A percentile compares a stretch with the other conserved stretches of the same genome.
Evolutionary conservation across 1,284 basidiomycete species (phyloP).

Genomic region (Flammula alnicola): DNA sequence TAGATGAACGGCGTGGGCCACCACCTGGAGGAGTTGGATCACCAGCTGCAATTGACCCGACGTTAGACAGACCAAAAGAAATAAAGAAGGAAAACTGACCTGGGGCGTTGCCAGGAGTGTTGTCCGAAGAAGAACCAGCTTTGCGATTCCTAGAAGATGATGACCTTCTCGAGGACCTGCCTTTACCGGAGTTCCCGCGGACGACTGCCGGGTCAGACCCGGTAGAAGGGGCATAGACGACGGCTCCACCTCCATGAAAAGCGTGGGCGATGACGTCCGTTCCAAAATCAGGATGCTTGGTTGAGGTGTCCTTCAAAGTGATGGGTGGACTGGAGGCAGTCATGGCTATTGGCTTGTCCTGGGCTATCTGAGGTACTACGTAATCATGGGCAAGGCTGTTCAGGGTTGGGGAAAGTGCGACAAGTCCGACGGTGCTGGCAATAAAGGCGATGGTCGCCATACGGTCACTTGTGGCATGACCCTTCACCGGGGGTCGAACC

Average conservation of each 20-base stretch:
- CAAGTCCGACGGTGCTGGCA: neutral
- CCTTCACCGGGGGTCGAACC: neutral
- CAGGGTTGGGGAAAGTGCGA: neutral
- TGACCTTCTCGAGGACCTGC: neutral
- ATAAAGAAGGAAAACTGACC: no score
- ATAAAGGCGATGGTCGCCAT: neutral
- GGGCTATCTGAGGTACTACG: neutral
- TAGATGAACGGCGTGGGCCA: neutral
- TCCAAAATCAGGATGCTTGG: neutral
- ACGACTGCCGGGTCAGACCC: neutral
- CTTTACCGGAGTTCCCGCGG: neutral
- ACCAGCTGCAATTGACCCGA: neutral
- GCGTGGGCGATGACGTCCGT: neutral
- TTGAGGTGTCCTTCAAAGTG: neutral
- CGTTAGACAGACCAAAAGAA: no score
- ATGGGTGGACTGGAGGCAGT: neutral
- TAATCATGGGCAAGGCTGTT: neutral
- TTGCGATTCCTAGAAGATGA: neutral
- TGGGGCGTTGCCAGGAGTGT: no score
- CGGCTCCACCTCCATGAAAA: no score
- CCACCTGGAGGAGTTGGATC: no score
- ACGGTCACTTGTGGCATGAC: neutral
- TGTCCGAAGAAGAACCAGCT: no score
- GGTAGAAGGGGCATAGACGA: neutral
- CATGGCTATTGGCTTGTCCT: neutral